Evolutionary conservation across 768 basidiomycete species (phyloP), one percentile per base, ranked within the genome.

Genomic region (Lenzites betulinus): DNA sequence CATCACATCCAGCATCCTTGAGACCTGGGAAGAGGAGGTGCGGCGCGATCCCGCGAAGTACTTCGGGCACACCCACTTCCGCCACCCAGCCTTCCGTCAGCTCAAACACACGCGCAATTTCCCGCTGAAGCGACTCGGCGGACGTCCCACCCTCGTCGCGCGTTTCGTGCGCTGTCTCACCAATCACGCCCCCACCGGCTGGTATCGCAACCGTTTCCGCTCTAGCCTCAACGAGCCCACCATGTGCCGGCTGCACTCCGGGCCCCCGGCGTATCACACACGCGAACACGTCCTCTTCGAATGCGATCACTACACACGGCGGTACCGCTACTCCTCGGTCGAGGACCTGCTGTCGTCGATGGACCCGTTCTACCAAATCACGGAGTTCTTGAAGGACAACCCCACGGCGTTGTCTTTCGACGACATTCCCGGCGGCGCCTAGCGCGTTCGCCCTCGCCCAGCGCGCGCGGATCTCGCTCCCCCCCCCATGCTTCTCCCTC

Each of bases 141-240:
- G 51, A n/a, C 35, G 51, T 2, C 51, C 51, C 23, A 16, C 23
- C 2, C 42, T 54, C 3, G 42, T 35, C 5, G 41, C 42, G 2
- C 53, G 53, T 2, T 54, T 54, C 42, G 22, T 54, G 4, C 53
- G 53, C 6, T 54, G 53, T 26, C 16, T 54, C 26, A 30, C 42
- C 6, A 22, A 44, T n/a, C 41, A 54, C 42, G 42, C 41, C 12
- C 53, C 53, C 18, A 54, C 53, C 7, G 53, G 53, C 2, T 26
- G 36, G 7, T 43, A 54, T 28, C 53, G 53, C 12, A 41, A 44
- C 26, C 42, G 53, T 41, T 54, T 54, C 42, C 53, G 53, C 16
- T 2, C 13, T 16, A 41, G 28, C 9, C 42, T 18, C 42, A 15
- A 33, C 12, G 53, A 44, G 18, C 26, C 25, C 11, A 44, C 53